A percentile compares a stretch with the other conserved stretches of the same genome.
phyloP scores from a whole-genome alignment of 2,329 filamentous ascomycete species.

The Tolypocladium ophioglossoides region DNA sequence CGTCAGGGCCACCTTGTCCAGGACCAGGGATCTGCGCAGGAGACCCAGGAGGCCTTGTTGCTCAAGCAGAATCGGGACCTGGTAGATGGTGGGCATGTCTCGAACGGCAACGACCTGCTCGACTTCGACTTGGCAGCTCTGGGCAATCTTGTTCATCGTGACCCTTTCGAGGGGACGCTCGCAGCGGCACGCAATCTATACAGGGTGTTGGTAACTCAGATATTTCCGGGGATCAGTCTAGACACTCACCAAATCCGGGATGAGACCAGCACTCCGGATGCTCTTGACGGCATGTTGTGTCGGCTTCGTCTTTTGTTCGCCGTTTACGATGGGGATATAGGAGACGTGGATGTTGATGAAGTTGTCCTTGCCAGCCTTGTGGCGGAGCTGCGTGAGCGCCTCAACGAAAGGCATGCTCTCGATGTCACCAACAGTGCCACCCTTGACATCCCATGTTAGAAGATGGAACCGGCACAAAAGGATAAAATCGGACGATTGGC shows the following conservation, averaged over 20 bases:
- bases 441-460: slow-evolving; percentile 19
- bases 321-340: slow-evolving; percentile 56
- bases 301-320: slow-evolving; percentile 91
- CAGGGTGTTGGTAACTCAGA: not conserved
- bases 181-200: slow-evolving; percentile 83
- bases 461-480: not conserved
- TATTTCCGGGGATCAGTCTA: not conserved
- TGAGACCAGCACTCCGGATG: slow-evolving; percentile 69
- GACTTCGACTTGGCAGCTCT: slow-evolving; percentile 76
- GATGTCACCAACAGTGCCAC: slow-evolving; percentile 63
- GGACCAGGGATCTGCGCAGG: slow-evolving; percentile 54
- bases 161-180: slow-evolving; percentile 60
- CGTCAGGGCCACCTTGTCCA: slow-evolving; percentile 46
- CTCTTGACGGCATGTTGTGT: slow-evolving; percentile 85
- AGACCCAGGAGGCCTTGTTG: slow-evolving; percentile 64
- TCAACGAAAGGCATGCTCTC: slow-evolving; percentile 84
- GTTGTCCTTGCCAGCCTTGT: slow-evolving; percentile 63
- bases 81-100: slow-evolving; percentile 84
- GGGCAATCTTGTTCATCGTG: slow-evolving; percentile 80
- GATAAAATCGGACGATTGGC: not conserved
- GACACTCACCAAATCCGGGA: slow-evolving; percentile 52
- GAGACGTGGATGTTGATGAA: slow-evolving; percentile 86
- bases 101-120: slow-evolving; percentile 84
- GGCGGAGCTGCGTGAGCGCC: slow-evolving; percentile 68
- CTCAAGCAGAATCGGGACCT: slow-evolving; percentile 85